These are phyloP conservation scores for Ascochyta lentis DNA, from an alignment of 2,329 filamentous ascomycete species.

Conservation along the genomic window DNA sequence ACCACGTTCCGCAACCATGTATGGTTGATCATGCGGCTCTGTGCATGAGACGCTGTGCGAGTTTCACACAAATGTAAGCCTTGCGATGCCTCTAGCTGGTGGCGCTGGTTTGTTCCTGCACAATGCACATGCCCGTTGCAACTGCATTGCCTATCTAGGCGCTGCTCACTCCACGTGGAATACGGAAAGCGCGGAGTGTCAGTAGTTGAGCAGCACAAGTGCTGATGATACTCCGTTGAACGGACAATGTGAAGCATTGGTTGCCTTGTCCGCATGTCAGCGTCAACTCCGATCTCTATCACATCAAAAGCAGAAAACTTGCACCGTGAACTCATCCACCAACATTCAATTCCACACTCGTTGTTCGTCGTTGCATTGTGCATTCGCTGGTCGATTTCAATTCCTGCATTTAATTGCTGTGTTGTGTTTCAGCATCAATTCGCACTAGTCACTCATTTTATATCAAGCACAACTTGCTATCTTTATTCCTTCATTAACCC, in stretches of 20 bases:
- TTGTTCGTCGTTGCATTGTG: background rate
- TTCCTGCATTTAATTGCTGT: background rate
- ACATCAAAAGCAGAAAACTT: background rate
- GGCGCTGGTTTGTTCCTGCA: no score
- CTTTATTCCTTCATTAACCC: background rate
- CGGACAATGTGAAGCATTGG: conserved; percentile 1
- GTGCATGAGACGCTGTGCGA: no score
- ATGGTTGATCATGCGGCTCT: no score
- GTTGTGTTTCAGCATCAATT: background rate
- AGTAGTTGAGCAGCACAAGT: no score
- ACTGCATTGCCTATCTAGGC: no score
- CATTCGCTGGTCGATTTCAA: conserved; percentile 1
- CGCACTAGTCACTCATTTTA: conserved; percentile 1
- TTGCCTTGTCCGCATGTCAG: conserved; percentile 7
- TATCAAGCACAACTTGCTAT: conserved; percentile 1
- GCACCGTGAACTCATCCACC: background rate
- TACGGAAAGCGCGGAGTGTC: no score
- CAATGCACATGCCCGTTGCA: no score
- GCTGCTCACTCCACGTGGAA: no score
- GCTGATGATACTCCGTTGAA: background rate
- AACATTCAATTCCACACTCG: background rate
- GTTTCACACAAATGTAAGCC: no score
- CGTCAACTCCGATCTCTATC: conserved; percentile 4
- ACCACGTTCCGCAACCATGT: no score
- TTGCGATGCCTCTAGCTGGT: no score